Evolutionary conservation across 352 stramenopile genomes (phyloP).

Genomic region (Phytophthora sojae): DNA sequence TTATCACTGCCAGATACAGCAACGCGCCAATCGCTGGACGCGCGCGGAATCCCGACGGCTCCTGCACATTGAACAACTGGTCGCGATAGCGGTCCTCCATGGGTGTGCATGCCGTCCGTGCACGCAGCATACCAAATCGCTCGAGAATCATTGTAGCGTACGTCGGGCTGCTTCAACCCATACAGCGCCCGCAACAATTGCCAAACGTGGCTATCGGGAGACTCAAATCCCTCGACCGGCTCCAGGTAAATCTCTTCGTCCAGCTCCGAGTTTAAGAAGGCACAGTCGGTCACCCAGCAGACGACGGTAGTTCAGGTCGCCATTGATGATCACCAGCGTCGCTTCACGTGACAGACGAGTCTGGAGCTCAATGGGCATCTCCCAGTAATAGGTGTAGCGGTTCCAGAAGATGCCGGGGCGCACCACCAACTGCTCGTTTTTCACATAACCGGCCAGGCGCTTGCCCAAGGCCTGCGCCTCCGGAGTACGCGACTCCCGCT

Average conservation of each 20-base stretch:
- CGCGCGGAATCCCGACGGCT: background rate
- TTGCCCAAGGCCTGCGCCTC: constrained; percentile 60
- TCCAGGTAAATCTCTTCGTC: background rate
- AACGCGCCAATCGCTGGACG: background rate
- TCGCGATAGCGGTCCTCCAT: background rate
- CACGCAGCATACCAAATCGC: background rate
- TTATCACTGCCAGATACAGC: background rate
- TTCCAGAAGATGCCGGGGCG: constrained; percentile 67
- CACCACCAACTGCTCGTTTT: constrained; percentile 31
- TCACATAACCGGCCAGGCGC: constrained; percentile 48
- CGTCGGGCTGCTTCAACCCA: background rate
- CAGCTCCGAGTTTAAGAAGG: background rate
- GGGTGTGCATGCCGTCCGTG: background rate
- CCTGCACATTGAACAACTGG: background rate
- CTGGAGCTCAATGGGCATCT: constrained; percentile 51
- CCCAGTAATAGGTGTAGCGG: constrained; percentile 74
- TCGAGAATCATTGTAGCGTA: background rate
- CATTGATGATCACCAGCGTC: constrained; percentile 96
- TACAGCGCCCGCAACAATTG: background rate
- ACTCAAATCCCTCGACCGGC: background rate
- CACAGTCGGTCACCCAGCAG: constrained; percentile 93
- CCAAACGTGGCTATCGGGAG: background rate
- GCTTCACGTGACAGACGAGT: constrained; percentile 37
- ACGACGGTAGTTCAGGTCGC: constrained; percentile 97
- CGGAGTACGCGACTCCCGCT: constrained; percentile 27